Conservation (phyloP, 83 land plant genomes). For the Picea abies region DNA sequence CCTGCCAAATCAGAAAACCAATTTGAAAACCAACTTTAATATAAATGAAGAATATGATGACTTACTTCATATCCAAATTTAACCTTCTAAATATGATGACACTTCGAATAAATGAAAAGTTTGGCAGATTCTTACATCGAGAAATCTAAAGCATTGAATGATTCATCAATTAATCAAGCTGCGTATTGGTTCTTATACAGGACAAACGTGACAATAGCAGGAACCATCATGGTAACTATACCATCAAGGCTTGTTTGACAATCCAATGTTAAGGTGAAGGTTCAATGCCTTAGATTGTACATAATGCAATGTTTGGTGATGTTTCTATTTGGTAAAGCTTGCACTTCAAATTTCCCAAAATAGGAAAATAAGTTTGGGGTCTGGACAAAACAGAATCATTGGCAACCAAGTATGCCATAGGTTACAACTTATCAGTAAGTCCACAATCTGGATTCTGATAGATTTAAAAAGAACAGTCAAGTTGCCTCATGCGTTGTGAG, state of each 20-base stretch:
- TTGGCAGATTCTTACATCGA: background rate
- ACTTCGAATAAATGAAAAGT: background rate
- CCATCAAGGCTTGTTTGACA: background rate
- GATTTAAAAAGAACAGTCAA: background rate
- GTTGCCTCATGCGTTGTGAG: background rate
- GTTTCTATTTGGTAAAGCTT: background rate
- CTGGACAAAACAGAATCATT: background rate
- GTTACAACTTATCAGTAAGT: background rate
- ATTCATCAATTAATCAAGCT: background rate
- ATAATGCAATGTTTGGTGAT: background rate
- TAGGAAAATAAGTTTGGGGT: background rate
- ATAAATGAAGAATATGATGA: background rate
- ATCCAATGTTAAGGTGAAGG: background rate
- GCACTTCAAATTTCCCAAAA: background rate
- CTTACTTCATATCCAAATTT: background rate
- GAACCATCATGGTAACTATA: background rate
- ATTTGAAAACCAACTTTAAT: background rate
- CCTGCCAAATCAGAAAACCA: conserved; percentile 43
- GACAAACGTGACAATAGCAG: background rate
- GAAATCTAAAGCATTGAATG: background rate
- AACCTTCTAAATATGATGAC: background rate
- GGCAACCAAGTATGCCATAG: background rate
- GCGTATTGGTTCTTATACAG: background rate
- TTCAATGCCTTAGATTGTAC: background rate
- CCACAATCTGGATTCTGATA: background rate